Conservation (phyloP, 352 stramenopile genomes). For the Phytophthora uliginosa region DNA sequence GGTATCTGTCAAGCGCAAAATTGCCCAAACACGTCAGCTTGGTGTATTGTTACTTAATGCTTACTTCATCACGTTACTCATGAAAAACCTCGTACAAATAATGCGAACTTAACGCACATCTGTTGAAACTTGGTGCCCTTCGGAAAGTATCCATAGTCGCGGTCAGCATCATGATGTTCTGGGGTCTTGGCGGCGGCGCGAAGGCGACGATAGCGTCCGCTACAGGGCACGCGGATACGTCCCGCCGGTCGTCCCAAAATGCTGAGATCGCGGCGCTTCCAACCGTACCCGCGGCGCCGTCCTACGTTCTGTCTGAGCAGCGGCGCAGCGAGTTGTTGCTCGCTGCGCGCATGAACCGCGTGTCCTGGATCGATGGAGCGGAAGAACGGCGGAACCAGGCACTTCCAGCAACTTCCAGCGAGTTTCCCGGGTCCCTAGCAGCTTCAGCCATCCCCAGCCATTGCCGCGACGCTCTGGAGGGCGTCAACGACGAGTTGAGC, state of each 20-base stretch:
- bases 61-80: not conserved
- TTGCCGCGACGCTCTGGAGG: constrained; percentile 58
- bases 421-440: not conserved
- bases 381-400: constrained; percentile 23
- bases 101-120: too few relatives aligned
- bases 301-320: constrained; percentile 76
- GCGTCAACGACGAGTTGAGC: constrained; percentile 49
- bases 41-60: not conserved
- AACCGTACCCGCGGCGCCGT: constrained; percentile 31
- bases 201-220: constrained; percentile 17
- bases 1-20: not conserved
- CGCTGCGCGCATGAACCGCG: constrained; percentile 71
- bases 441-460: constrained; percentile 26
- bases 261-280: not conserved
- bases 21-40: not conserved
- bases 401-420: constrained; percentile 1
- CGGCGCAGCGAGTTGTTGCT: constrained; percentile 78
- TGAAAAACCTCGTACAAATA: too few relatives aligned
- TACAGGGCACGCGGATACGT: not conserved
- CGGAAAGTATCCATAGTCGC: constrained; percentile 13
- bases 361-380: constrained; percentile 78
- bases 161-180: constrained; percentile 49
- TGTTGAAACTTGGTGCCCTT: not conserved
- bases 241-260: constrained; percentile 15
- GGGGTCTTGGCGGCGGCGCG: constrained; percentile 34